Evolutionary conservation across 176 grass and related monocot species (phyloP), one percentile per base, ranked within the genome.

Genomic region (Aegilops umbellulata): DNA sequence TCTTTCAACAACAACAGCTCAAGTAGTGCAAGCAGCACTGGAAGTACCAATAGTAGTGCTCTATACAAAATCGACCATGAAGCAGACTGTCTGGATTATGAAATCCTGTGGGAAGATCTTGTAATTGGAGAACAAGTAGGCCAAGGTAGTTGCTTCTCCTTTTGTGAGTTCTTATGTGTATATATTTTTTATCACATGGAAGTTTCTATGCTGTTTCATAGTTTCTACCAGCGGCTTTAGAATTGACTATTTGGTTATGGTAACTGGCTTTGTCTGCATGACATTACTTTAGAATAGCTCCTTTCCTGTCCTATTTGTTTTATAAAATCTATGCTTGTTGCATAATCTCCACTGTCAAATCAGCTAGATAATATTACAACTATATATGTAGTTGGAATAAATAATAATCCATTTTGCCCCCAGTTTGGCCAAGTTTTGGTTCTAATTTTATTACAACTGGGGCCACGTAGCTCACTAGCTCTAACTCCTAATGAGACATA

Each of bases 101-200:
- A 97, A 55, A 99, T 99, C 86, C 85, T 97, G 64, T 99, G 97
- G 97, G 97, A 97, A 88, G 97, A 99, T 87, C 94, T 99, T 55
- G 89, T 61, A 69, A 93, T 99, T 85, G 92, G 94, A 62, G 94
- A 97, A 87, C 94, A 99, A 79, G 90, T 97, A 78, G 97, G 97
- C 44, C 97, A 99, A 99, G 97, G 97, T 99, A 90, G 39, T 60
- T 29, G 71, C 66, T 84, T 82, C 85, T 85, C 20, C n/a, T 85
- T 87, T 87, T 76, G 11, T 76, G 27, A 77, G 84, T 70, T 51
- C 17, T 61, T 87, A 9, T 51, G 47, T 82, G 22, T 13, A 65
- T 71, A 34, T 4, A 12, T 41, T 7, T 35, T 61, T 78, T 41
- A 29, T 30, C 31, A 64, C 58, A 30, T 63, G 14, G 38, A 72